Percentiles rank a stretch among this genome's conserved stretches.
Conservation (phyloP, 352 stramenopile species). For the Globisporangium barbulae region DNA sequence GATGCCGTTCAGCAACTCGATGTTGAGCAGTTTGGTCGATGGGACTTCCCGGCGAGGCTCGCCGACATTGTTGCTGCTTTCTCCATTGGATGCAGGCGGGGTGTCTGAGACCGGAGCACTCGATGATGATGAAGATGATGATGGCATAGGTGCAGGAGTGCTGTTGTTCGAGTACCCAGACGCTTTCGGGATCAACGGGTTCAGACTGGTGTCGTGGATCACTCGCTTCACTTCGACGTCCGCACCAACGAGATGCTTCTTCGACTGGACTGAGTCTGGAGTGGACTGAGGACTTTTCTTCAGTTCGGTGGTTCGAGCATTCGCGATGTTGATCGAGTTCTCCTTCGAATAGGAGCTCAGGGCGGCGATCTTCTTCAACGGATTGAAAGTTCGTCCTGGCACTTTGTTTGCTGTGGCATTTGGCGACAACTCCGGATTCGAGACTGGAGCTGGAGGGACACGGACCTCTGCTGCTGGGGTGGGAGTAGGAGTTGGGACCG, state of each 20-base stretch:
- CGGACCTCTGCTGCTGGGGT: neutral
- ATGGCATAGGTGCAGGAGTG: slow-evolving; percentile 9
- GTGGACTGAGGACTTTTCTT: slow-evolving; percentile 21
- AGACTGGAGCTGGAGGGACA: slow-evolving; percentile 18
- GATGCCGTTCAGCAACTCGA: slow-evolving; percentile 31
- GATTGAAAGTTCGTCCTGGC: slow-evolving; percentile 44
- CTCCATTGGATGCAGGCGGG: neutral
- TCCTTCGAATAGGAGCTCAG: slow-evolving; percentile 45
- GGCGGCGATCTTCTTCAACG: slow-evolving; percentile 59
- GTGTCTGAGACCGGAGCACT: slow-evolving; percentile 1
- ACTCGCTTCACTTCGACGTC: slow-evolving; percentile 41
- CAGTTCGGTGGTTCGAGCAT: slow-evolving; percentile 21
- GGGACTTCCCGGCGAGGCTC: slow-evolving; percentile 27
- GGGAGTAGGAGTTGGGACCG: slow-evolving; percentile 19
- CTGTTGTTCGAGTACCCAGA: slow-evolving; percentile 13
- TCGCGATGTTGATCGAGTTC: slow-evolving; percentile 35
- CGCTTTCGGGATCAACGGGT: slow-evolving; percentile 7
- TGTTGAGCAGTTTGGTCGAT: slow-evolving; percentile 35
- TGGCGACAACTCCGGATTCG: slow-evolving; percentile 16
- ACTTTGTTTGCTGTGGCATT: slow-evolving; percentile 1
- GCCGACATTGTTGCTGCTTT: slow-evolving; percentile 7
- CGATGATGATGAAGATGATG: slow-evolving; percentile 8
- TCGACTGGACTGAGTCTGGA: slow-evolving; percentile 22
- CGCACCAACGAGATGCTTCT: slow-evolving; percentile 15
- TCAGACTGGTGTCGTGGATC: slow-evolving; percentile 20